Evolutionary conservation across 108 stramenopile species (phyloP).

Genomic region (Skeletonema potamos): DNA sequence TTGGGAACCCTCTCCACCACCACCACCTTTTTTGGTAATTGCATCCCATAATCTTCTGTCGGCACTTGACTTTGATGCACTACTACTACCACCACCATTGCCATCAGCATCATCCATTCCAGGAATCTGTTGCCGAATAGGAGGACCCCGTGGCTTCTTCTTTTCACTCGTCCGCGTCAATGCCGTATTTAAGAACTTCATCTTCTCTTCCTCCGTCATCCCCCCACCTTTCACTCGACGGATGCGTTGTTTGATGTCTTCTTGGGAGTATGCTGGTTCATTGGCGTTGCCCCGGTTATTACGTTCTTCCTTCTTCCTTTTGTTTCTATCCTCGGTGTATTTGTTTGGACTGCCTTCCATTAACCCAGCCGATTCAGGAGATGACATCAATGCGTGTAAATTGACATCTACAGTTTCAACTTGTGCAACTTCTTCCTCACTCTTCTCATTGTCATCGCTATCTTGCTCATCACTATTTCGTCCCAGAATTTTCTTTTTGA

Average conservation of each 20-base stretch:
- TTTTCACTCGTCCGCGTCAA: constrained; percentile 34
- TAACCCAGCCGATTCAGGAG: constrained; percentile 30
- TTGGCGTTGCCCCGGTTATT: background rate
- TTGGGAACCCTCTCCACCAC: background rate
- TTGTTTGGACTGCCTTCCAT: constrained; percentile 22
- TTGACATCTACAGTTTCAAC: background rate
- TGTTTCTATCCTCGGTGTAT: background rate
- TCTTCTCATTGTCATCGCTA: constrained; percentile 1
- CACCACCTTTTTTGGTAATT: constrained; percentile 17
- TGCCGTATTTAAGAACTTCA: constrained; percentile 45
- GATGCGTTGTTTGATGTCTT: constrained; percentile 50
- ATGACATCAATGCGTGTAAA: constrained; percentile 28
- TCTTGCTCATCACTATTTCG: constrained; percentile 4
- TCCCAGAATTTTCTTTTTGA: constrained; percentile 29
- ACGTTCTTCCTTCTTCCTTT: background rate
- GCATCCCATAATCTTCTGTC: constrained; percentile 44
- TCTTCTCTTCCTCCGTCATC: constrained; percentile 66
- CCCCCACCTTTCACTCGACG: constrained; percentile 54
- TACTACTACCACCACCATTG: background rate
- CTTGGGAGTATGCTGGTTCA: background rate
- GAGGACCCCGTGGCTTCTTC: constrained; percentile 36
- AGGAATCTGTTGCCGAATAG: constrained; percentile 44
- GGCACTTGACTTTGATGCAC: background rate
- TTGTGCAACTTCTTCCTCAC: background rate
- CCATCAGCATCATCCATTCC: constrained; percentile 17